A percentile compares a stretch with the other conserved stretches of the same genome.
These are phyloP conservation scores for Apiotrichum sp. DNA, from an alignment of 1,284 basidiomycete species.

Conservation along the genomic window DNA sequence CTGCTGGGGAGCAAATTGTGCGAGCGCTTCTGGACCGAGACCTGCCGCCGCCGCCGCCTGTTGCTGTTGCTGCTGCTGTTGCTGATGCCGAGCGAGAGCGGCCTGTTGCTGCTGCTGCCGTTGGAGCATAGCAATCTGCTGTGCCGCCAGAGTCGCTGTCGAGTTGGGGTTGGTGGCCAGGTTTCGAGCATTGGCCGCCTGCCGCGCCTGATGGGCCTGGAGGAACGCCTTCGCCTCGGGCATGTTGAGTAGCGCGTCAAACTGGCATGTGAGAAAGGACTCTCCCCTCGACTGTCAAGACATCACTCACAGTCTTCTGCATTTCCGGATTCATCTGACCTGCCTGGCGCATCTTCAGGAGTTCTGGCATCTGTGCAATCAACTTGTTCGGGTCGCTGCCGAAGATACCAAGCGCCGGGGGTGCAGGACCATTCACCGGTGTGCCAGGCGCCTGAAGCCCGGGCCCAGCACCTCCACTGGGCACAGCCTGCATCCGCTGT, in stretches of 20 bases:
- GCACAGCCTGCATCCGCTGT: slow-evolving; percentile 16
- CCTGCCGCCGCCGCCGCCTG: slow-evolving; percentile 10
- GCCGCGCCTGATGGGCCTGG: slow-evolving; percentile 12
- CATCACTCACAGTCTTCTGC: slow-evolving; percentile 13
- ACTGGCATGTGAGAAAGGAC: slow-evolving; percentile 1
- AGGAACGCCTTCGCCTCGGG: slow-evolving; percentile 18
- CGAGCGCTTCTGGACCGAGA: slow-evolving; percentile 6
- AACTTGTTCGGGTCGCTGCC: slow-evolving; percentile 12
- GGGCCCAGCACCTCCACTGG: slow-evolving; percentile 14
- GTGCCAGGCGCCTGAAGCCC: slow-evolving; percentile 4
- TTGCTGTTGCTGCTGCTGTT: slow-evolving; percentile 16
- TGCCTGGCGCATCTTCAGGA: slow-evolving; percentile 15
- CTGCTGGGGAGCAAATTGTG: slow-evolving; percentile 15
- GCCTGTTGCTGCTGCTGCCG: slow-evolving; percentile 15
- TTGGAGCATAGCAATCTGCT: slow-evolving; percentile 20
- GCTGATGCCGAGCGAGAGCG: slow-evolving; percentile 10
- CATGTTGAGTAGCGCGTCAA: slow-evolving; percentile 13
- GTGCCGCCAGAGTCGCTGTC: slow-evolving; percentile 20
- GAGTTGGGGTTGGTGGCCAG: slow-evolving; percentile 7
- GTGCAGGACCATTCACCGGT: background rate
- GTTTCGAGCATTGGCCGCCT: slow-evolving; percentile 2
- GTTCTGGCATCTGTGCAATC: slow-evolving; percentile 15
- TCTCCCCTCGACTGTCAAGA: too few relatives aligned
- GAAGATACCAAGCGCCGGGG: slow-evolving; percentile 9
- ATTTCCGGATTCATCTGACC: slow-evolving; percentile 16